Conservation (phyloP, 164 flowering plant genomes). For the Aristolochia fimbriata region DNA sequence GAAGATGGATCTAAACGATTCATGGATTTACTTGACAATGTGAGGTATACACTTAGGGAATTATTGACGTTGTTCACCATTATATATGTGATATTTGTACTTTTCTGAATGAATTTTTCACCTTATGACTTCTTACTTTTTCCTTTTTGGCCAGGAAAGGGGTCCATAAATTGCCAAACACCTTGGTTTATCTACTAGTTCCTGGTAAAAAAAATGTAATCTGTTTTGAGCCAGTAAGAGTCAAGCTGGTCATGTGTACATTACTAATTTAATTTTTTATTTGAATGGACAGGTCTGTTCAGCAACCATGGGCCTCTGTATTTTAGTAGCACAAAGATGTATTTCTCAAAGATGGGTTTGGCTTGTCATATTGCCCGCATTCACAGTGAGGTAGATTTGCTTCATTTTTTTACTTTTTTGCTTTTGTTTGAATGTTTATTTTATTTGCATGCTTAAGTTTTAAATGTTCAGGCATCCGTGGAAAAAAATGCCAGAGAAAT, state of each 20-base stretch:
- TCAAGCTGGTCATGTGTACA: neutral
- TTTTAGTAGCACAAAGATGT: conserved; percentile 62
- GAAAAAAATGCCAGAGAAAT: conserved; percentile 88
- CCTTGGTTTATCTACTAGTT: conserved; percentile 77
- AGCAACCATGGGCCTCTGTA: conserved; percentile 98
- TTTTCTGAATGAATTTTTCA: neutral
- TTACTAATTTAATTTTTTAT: neutral
- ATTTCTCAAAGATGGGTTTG: conserved; percentile 88
- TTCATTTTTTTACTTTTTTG: neutral
- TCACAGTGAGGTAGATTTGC: conserved; percentile 82
- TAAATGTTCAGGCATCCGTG: conserved; percentile 65
- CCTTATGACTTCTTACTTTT: neutral
- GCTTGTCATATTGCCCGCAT: conserved; percentile 96
- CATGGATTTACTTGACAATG: conserved; percentile 55
- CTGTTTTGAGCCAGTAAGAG: neutral
- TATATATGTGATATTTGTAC: neutral
- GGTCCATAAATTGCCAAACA: conserved; percentile 69
- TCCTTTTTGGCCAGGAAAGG: conserved; percentile 57
- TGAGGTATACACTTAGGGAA: conserved; percentile 33
- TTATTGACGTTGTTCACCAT: neutral
- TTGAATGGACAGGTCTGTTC: conserved; percentile 61
- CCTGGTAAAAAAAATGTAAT: conserved; percentile 48
- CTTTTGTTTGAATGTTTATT: neutral
- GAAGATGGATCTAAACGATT: conserved; percentile 84
- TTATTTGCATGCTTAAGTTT: conserved; percentile 5